These are phyloP conservation scores for Pleomassaria siparia DNA, from an alignment of 2,329 filamentous ascomycete genomes.

Conservation along the genomic window DNA sequence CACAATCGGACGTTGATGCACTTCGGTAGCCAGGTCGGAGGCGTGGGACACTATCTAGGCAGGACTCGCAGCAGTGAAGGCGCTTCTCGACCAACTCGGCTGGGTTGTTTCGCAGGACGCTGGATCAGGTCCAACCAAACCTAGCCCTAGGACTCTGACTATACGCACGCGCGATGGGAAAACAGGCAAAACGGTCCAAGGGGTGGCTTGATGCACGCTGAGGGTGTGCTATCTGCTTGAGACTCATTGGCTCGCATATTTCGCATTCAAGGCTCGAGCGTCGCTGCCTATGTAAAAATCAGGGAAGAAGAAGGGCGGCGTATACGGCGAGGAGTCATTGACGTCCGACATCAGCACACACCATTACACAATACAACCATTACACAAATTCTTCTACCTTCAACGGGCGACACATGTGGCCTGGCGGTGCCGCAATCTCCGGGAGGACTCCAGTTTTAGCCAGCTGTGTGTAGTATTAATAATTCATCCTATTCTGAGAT, in stretches of 20 bases:
- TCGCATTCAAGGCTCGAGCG: constrained; percentile 33
- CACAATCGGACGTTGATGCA: constrained; percentile 20
- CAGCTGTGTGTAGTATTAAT: not conserved
- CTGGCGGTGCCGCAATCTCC: constrained; percentile 18
- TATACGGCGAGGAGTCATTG: constrained; percentile 36
- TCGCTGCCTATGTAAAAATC: constrained; percentile 33
- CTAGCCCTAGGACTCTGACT: constrained; percentile 43
- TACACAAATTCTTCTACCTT: constrained; percentile 27
- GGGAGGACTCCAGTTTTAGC: constrained; percentile 11
- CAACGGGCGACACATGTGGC: constrained; percentile 18
- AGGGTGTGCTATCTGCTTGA: constrained; percentile 20
- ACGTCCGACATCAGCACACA: constrained; percentile 15
- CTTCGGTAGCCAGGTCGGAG: constrained; percentile 34
- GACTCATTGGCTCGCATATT: constrained; percentile 26
- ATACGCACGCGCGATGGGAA: constrained; percentile 27
- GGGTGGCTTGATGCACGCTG: constrained; percentile 41
- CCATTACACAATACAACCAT: too few relatives aligned
- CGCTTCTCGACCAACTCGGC: constrained; percentile 22
- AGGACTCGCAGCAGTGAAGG: constrained; percentile 43
- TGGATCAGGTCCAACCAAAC: constrained; percentile 40
- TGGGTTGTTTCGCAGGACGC: constrained; percentile 18
- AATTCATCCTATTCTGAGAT: not conserved
- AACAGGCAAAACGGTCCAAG: constrained; percentile 10
- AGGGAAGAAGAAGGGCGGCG: constrained; percentile 23
- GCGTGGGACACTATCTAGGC: constrained; percentile 42